Evolutionary conservation across 1,284 basidiomycete species (phyloP).

Genomic region (Heterobasidion annosum): DNA sequence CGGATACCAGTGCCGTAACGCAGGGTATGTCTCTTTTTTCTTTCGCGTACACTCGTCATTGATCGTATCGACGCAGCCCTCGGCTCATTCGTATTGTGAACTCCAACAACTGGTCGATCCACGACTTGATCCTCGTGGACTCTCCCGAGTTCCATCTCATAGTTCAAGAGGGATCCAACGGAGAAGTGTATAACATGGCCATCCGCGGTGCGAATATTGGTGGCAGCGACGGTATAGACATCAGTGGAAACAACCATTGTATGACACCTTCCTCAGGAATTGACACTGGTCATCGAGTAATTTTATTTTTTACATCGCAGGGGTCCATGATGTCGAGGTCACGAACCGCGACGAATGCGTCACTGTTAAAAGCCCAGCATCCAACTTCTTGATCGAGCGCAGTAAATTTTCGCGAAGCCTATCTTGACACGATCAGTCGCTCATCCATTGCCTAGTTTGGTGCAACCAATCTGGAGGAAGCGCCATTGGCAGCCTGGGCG

Average conservation of each 20-base stretch:
- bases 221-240: slow-evolving; percentile 26
- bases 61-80: slow-evolving; percentile 11
- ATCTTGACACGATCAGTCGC: too few species aligned
- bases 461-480: slow-evolving; percentile 28
- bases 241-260: slow-evolving; percentile 20
- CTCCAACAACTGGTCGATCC: slow-evolving; percentile 23
- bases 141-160: slow-evolving; percentile 29
- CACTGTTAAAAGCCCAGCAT: slow-evolving; percentile 25
- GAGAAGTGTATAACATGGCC: slow-evolving; percentile 26
- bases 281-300: neutral
- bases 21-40: slow-evolving; percentile 15
- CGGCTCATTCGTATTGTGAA: slow-evolving; percentile 24
- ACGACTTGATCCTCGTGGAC: slow-evolving; percentile 28
- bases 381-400: slow-evolving; percentile 23
- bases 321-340: slow-evolving; percentile 27
- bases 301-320: slow-evolving; percentile 8
- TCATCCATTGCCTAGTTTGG: slow-evolving; percentile 18
- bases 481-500: slow-evolving; percentile 24
- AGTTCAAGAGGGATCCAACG: slow-evolving; percentile 21
- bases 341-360: slow-evolving; percentile 30
- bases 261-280: neutral
- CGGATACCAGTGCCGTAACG: slow-evolving; percentile 24
- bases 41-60: neutral
- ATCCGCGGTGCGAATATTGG: slow-evolving; percentile 26
- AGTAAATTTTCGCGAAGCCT: neutral